phyloP scores from a whole-genome alignment of 768 basidiomycete species.

The Tephrocybe sp. region DNA sequence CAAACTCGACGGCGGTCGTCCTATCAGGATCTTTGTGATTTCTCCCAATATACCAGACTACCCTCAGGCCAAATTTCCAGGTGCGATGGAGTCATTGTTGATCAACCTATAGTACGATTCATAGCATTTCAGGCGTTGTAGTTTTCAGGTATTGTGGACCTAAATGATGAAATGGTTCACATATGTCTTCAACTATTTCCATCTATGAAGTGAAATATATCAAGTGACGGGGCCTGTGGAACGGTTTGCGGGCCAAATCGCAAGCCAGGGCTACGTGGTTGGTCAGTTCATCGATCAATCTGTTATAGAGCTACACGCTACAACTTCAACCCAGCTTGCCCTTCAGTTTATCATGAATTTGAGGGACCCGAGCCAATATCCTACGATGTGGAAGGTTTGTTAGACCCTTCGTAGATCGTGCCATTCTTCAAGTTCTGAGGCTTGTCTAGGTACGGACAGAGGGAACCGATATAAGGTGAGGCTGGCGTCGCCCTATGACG shows the following conservation, averaged over 20 bases:
- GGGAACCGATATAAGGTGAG: constrained; percentile 89
- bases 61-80: constrained; percentile 90
- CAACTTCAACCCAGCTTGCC: constrained; percentile 52
- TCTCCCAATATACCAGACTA: constrained; percentile 78
- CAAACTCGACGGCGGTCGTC: constrained; percentile 53
- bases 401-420: background rate
- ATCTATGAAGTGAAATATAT: constrained; percentile 76
- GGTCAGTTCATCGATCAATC: constrained; percentile 42
- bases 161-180: background rate
- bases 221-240: constrained; percentile 98
- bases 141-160: constrained; percentile 63
- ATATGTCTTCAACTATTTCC: background rate
- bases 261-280: constrained; percentile 81
- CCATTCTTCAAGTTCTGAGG: constrained; percentile 2
- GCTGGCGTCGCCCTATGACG: background rate
- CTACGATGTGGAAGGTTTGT: constrained; percentile 78
- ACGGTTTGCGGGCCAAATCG: constrained; percentile 84
- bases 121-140: constrained; percentile 58
- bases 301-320: too few relatives aligned
- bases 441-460: constrained; percentile 65
- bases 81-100: constrained; percentile 29
- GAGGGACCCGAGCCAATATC: constrained; percentile 84
- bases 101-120: background rate
- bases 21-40: constrained; percentile 81
- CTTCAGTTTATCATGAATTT: constrained; percentile 90